A percentile compares a stretch with the other conserved stretches of the same genome.
Conservation (phyloP, 495 filamentous ascomycete species). For the Trichocladium antarcticum region DNA sequence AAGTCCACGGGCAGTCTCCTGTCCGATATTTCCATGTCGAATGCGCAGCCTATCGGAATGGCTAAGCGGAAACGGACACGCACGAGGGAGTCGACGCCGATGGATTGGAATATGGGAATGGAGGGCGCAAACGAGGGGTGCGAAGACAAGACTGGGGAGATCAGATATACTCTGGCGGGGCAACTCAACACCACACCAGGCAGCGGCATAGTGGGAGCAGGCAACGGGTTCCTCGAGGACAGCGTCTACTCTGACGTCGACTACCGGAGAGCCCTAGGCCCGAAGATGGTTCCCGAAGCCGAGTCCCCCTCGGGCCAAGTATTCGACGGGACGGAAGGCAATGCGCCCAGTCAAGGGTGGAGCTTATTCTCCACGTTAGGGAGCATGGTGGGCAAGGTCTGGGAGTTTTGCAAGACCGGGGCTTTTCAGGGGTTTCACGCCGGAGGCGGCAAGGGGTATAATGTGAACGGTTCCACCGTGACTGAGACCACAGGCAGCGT, state of each 20-base stretch:
- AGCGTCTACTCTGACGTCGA: conserved; percentile 45
- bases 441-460: conserved; percentile 65
- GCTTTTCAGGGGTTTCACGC: conserved; percentile 77
- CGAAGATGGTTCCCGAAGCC: conserved; percentile 23
- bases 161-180: conserved; percentile 44
- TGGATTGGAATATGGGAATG: conserved; percentile 26
- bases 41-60: conserved; percentile 13
- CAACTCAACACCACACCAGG: conserved; percentile 50
- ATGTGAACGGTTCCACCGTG: conserved; percentile 21
- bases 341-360: conserved; percentile 28
- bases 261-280: conserved; percentile 40
- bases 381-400: conserved; percentile 62
- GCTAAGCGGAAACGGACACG: conserved; percentile 33
- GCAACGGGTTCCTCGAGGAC: conserved; percentile 38
- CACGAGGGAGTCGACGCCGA: conserved; percentile 26
- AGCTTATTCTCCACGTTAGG: conserved; percentile 38
- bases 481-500: conserved; percentile 16
- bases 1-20: conserved; percentile 45
- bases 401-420: conserved; percentile 65
- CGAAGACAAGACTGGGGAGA: conserved; percentile 16
- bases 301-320: conserved; percentile 17
- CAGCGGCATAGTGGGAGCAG: conserved; percentile 35
- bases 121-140: conserved; percentile 19
- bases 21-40: conserved; percentile 30
- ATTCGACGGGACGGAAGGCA: not conserved